A percentile compares a stretch with the other conserved stretches of the same genome.
These are phyloP conservation scores for Nevesoporus exiguus DNA, from an alignment of 768 basidiomycete genomes.

Conservation along the genomic window DNA sequence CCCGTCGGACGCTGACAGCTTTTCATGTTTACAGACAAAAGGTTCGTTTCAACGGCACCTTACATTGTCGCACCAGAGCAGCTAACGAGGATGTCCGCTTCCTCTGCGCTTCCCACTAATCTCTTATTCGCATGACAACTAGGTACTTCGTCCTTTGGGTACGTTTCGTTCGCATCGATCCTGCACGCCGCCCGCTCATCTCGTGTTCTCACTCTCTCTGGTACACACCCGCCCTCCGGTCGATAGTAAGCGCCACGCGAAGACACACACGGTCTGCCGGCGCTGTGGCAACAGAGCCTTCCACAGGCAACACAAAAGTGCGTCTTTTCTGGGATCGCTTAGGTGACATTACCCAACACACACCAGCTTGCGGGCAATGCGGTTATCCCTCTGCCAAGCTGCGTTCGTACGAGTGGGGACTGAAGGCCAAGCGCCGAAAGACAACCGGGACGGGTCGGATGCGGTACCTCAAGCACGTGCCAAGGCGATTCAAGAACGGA, in stretches of 20 bases:
- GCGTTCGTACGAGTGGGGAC: constrained; percentile 96
- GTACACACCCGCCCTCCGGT: neutral
- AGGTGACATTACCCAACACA: neutral
- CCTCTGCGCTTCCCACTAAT: neutral
- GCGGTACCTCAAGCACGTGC: constrained; percentile 88
- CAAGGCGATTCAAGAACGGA: constrained; percentile 97
- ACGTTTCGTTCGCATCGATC: constrained; percentile 33
- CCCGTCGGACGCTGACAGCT: constrained; percentile 20
- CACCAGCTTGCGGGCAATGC: constrained; percentile 85
- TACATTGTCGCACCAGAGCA: neutral
- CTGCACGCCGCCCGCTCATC: neutral
- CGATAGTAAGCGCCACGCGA: constrained; percentile 90
- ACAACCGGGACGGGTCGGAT: constrained; percentile 98
- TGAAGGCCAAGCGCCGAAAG: constrained; percentile 99
- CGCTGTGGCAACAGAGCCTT: constrained; percentile 94
- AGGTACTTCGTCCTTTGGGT: constrained; percentile 98
- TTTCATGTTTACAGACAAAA: constrained; percentile 63
- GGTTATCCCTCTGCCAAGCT: constrained; percentile 96
- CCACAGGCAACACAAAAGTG: constrained; percentile 98
- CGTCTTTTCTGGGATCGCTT: constrained; percentile 24
- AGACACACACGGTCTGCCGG: constrained; percentile 95
- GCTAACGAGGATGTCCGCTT: constrained; percentile 9
- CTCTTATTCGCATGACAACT: constrained; percentile 18
- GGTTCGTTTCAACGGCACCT: constrained; percentile 45
- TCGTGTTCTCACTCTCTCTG: neutral